A percentile compares a stretch with the other conserved stretches of the same genome.
Evolutionary conservation across 371 early-diverging fungal genomes (phyloP).

Genomic region (Basidiobolus meristosporus): DNA sequence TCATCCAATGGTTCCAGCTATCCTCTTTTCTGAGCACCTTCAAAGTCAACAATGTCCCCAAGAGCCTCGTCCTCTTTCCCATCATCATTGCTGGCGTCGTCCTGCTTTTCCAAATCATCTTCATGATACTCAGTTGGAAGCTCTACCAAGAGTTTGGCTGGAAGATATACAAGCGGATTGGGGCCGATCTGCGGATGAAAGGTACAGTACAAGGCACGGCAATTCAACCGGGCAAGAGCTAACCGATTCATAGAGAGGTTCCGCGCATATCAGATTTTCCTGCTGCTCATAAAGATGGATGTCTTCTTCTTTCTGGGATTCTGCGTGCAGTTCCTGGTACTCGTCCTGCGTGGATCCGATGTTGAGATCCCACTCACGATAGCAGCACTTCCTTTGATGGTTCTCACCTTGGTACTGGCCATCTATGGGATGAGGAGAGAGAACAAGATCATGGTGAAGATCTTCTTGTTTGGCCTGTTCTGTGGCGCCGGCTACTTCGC

Average conservation of each 20-base stretch:
- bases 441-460: conserved; percentile 28
- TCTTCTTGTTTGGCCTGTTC: conserved; percentile 46
- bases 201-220: conserved; percentile 20
- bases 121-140: conserved; percentile 10
- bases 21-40: too few relatives aligned
- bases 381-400: conserved; percentile 46
- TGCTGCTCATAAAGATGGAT: conserved; percentile 74
- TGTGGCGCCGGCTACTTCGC: conserved; percentile 62
- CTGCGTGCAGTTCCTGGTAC: conserved; percentile 65
- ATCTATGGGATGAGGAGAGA: conserved; percentile 58
- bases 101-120: conserved; percentile 6
- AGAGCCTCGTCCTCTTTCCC: conserved; percentile 1
- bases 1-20: conserved; percentile 28
- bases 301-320: conserved; percentile 75
- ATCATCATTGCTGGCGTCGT: conserved; percentile 5
- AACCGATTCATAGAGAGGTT: conserved; percentile 41
- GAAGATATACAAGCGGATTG: conserved; percentile 87
- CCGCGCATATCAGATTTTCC: conserved; percentile 67
- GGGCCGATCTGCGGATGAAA: conserved; percentile 73
- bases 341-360: conserved; percentile 42
- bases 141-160: conserved; percentile 83
- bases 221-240: background rate
- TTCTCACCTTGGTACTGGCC: conserved; percentile 45
- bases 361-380: conserved; percentile 52
- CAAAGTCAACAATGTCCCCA: background rate